Evolutionary conservation across 139 green algal species (phyloP), one percentile per base, ranked within the genome.

Genomic region (Tetraselmis chui): DNA sequence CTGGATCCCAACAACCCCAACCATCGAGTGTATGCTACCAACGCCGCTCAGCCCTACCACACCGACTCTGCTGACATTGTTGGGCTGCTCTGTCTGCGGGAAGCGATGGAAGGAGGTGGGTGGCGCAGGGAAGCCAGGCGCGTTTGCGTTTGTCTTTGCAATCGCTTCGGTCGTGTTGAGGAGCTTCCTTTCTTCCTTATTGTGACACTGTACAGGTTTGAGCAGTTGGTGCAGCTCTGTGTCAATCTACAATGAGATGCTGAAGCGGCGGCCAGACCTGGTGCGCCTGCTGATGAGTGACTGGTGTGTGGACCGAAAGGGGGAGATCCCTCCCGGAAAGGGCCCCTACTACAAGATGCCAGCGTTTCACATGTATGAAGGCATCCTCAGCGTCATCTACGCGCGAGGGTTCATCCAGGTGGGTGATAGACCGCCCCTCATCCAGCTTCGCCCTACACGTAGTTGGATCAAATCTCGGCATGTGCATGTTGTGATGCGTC

Each of bases 11-110:
- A 85, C 27, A 76, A 87, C 32, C 88, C 91, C 28, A 83, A 81
- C 59, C 93, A 89, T 0, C 89, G 92, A 28, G 87, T 95, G 22
- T 95, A 93, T 79, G 88, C 89, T 76, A 95, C 91, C 0, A 76
- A 84, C 18, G 85, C 59, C 1, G 89, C 87, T 0, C 85, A 92
- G 82, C 89, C 86, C 0, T 90, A 76, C 76, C 91, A 94, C 88
- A 89, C 88, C 29, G 91, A 93, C 80, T 83, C 67, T 27, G 76
- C 79, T 11, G 91, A 92, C 74, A 79, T 91, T n/a, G 89, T 94
- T n/a, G 86, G 83, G 11, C 83, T 94, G 83, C 83, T 93, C 78
- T 92, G 88, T 85, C 81, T 92, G 77, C 77, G 85, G 31, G 81
- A 79, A 0, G 89, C 87, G 30, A 87, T 88, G 81, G 74, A 88